Evolutionary conservation across 2,329 filamentous ascomycete genomes (phyloP).

Genomic region (Mycogone perniciosa): DNA sequence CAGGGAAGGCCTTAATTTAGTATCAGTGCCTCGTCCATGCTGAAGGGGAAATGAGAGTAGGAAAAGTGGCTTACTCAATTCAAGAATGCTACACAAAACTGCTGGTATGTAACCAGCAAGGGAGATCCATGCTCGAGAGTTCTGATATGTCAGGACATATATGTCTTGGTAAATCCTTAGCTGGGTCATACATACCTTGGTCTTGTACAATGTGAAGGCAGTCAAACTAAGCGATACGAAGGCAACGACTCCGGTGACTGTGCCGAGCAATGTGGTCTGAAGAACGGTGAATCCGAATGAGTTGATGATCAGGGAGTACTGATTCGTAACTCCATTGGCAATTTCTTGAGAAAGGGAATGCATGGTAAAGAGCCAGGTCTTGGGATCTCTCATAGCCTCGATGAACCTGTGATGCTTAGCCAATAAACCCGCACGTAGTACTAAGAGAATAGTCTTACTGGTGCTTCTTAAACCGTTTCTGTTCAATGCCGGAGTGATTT

Average conservation of each 20-base stretch:
- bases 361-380: constrained; percentile 25
- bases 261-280: constrained; percentile 26
- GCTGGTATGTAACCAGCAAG: constrained; percentile 12
- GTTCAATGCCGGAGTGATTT: constrained; percentile 28
- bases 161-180: background rate
- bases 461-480: constrained; percentile 28
- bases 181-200: background rate
- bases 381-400: constrained; percentile 24
- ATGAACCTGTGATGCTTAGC: constrained; percentile 13
- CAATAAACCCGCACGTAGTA: too few relatives aligned
- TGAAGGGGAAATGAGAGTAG: background rate
- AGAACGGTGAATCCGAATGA: constrained; percentile 36
- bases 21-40: background rate
- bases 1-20: constrained; percentile 5
- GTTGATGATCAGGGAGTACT: constrained; percentile 37
- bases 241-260: constrained; percentile 9
- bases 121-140: constrained; percentile 14
- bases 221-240: constrained; percentile 9
- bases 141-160: background rate
- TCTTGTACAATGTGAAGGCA: constrained; percentile 6
- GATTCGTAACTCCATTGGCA: constrained; percentile 33
- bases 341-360: constrained; percentile 31
- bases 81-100: constrained; percentile 12
- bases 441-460: constrained; percentile 13
- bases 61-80: background rate